Evolutionary conservation across 2,329 filamentous ascomycete genomes (phyloP), one percentile per base, ranked within the genome.

Genomic region (Diaporthe batatas): DNA sequence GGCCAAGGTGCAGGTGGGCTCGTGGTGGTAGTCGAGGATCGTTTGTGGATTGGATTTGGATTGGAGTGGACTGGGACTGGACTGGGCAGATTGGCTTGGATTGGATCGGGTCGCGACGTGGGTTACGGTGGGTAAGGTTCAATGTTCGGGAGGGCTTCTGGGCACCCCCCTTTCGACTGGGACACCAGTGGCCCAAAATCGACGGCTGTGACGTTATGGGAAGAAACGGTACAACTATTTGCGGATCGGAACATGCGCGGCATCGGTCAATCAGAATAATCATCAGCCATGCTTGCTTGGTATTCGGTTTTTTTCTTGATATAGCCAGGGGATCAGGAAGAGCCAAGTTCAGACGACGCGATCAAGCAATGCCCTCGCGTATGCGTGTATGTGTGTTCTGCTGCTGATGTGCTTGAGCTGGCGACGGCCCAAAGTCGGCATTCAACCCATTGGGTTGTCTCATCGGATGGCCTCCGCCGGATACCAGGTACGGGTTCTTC

Each of bases 181-280:
- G 34, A 59, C 72, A 62, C 59, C 62, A 49, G 44, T 12, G 62
- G 55, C 68, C 68, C 49, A 39, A 39, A 65, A 53, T 57, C 47
- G 54, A 70, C 49, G 47, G 65, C 51, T 74, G 74, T 70, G 74
- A 72, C 72, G 72, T 73, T 75, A 58, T 72, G 51, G 72, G 72
- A 68, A 47, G 64, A 69, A 49, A 58, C 70, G 68, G 44, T 49
- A 71, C 23, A 68, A 51, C 59, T 57, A 70, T 58, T 51, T 72
- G 71, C 69, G 67, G 71, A 74, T 73, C 67, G 47, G 32, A 59
- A 57, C 55, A 70, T 62, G 53, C 47, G 58, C 47, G 71, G 39
- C 59, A 73, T 70, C 68, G 68, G 68, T 62, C 58, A 64, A 64
- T 23, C 34, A 64, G 54, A 68, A 44, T 23, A 55, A 65, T 39